phyloP scores from a whole-genome alignment of 2,329 filamentous ascomycete species.

The Diaporthe australafricana region DNA sequence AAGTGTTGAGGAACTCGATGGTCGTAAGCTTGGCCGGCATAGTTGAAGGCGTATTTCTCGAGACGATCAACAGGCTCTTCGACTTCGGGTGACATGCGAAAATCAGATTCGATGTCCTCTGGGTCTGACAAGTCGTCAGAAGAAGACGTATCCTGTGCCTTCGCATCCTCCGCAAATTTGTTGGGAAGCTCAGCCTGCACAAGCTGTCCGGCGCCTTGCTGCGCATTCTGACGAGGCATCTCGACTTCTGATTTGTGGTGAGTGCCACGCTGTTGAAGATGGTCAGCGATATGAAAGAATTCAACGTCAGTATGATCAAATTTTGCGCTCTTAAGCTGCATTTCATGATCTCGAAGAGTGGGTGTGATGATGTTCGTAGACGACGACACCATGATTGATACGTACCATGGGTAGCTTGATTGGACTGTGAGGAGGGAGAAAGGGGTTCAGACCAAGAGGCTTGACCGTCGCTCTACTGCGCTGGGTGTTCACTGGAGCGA shows the following conservation, averaged over 20 bases:
- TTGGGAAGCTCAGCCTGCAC: too few species aligned
- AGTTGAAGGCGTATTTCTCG: conserved; percentile 31
- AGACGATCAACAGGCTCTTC: background rate
- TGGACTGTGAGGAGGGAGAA: fast-evolving
- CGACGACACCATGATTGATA: background rate
- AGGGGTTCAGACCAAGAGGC: too few species aligned
- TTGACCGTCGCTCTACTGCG: background rate
- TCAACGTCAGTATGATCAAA: background rate
- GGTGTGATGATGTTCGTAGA: background rate
- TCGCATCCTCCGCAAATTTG: background rate
- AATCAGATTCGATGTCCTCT: background rate
- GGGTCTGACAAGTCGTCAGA: background rate
- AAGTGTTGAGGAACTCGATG: conserved; percentile 11
- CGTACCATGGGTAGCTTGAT: background rate
- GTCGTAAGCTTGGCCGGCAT: conserved; percentile 3
- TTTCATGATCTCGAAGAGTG: background rate
- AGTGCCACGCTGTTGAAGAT: background rate
- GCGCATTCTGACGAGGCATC: background rate
- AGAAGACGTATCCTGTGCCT: background rate
- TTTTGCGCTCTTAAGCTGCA: background rate
- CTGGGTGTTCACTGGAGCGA: background rate
- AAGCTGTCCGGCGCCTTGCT: background rate
- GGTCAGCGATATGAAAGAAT: too few species aligned
- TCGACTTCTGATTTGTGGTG: background rate
- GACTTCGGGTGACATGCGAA: background rate